Conservation (phyloP, 768 basidiomycete genomes). For the Cystofilobasidium macerans region DNA sequence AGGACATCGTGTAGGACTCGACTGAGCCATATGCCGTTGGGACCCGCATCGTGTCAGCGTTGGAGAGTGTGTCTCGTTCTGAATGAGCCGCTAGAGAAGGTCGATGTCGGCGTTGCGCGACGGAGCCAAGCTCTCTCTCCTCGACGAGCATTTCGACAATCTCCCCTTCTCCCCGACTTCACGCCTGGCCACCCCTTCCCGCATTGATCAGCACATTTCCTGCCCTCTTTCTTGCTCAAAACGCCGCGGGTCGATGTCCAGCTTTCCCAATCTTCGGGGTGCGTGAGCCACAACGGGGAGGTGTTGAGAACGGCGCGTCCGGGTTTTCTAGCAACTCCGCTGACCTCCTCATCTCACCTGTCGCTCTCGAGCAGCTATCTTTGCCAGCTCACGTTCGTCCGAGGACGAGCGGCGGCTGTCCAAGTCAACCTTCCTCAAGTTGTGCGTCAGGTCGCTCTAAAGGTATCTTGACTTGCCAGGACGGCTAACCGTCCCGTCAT, state of each 20-base stretch:
- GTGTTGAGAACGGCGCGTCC: too few relatives aligned
- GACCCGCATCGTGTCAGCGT: not conserved
- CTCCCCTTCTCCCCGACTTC: too few relatives aligned
- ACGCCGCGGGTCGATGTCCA: not conserved
- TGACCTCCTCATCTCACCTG: not conserved
- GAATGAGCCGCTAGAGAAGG: too few relatives aligned
- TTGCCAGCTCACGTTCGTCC: not conserved
- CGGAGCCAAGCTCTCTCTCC: too few relatives aligned
- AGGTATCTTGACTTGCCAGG: not conserved
- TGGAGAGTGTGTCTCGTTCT: too few relatives aligned
- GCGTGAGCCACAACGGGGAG: too few relatives aligned
- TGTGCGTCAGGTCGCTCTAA: not conserved
- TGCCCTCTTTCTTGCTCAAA: not conserved
- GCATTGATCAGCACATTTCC: not conserved
- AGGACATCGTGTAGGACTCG: not conserved
- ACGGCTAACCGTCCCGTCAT: not conserved
- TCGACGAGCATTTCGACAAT: too few relatives aligned
- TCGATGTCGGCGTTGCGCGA: too few relatives aligned
- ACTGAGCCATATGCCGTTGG: not conserved
- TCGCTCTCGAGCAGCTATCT: not conserved
- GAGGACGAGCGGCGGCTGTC: not conserved
- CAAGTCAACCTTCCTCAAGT: conserved; percentile 3
- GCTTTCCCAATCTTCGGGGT: not conserved
- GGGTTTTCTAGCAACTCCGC: not conserved
- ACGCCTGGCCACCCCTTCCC: too few relatives aligned